Base-by-base conservation (phyloP, 441 rosid species). In the Mallotus repandus region DNA sequence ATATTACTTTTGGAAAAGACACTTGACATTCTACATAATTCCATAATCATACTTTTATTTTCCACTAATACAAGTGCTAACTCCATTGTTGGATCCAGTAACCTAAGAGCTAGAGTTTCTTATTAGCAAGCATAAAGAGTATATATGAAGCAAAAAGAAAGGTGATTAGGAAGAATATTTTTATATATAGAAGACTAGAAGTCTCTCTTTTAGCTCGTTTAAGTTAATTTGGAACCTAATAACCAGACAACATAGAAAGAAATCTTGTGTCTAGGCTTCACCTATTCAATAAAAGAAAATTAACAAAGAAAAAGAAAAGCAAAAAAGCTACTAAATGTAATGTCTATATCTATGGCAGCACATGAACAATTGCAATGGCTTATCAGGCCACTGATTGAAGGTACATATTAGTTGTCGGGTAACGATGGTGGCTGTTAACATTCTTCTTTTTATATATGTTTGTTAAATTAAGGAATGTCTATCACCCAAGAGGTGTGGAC, bases 11-110 rank as follows among this genome's bases (percentile, higher is more conserved):
- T 48, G 2, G 55, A 18, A 19, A 25, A 53, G 29, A n/a, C 15
- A 9, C 52, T 19, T 60, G 29, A 1, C 32, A 29, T 48, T 61
- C 18, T 35, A 25, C 2, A 25, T 25, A 19, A 71, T 71, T 71
- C 68, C 59, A 48, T 22, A 35, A 43, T 32, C 8, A 25, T 65
- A 13, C 69, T 65, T 68, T 68, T n/a, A 54, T n/a, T 53, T 68
- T 25, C 49, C 61, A n/a, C 61, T 43, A 43, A 41, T 50, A 21
- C 21, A 19, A 32, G 61, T 38, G 61, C 59, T 19, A 38, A 15
- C 12, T 62, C 25, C 65, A 14, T 57, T 50, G 22, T 15, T 35
- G 41, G 41, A 35, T 32, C 69, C 63, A 69, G 41, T 4, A 56
- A 55, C 38, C 41, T 56, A 16, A 11, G 50, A 54, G 25, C 66